Conservation (phyloP, 129 eudicot species). For the Saposhnikovia divaricata region DNA sequence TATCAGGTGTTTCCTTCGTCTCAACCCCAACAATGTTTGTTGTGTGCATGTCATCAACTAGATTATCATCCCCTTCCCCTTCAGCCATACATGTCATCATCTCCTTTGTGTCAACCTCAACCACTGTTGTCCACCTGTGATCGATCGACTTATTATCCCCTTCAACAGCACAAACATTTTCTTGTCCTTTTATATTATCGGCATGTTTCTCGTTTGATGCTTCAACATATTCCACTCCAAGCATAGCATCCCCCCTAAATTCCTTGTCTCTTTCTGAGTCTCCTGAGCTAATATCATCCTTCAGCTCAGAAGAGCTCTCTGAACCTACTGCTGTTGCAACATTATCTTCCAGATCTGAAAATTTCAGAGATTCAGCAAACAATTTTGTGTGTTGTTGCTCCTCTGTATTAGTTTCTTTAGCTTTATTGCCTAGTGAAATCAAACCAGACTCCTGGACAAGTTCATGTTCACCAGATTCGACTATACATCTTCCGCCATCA, state of each 20-base stretch:
- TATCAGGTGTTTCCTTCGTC: background rate
- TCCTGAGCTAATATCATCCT: background rate
- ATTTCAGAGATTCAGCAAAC: background rate
- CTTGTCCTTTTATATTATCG: background rate
- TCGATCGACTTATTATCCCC: background rate
- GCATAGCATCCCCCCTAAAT: background rate
- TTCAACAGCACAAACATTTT: background rate
- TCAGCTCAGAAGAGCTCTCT: background rate
- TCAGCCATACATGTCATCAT: too few species aligned
- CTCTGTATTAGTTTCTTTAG: background rate
- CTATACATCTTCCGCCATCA: background rate
- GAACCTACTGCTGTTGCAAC: background rate
- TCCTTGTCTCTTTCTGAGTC: background rate
- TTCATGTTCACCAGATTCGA: background rate
- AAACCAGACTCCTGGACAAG: background rate
- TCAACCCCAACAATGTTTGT: background rate
- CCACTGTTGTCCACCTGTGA: background rate
- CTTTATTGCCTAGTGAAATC: background rate
- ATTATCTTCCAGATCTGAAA: background rate
- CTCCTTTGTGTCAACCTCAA: background rate
- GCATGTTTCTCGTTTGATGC: background rate
- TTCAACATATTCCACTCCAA: background rate
- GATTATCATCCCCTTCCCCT: background rate
- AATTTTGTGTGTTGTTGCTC: background rate
- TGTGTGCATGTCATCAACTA: background rate